Evolutionary conservation across 2,329 filamentous ascomycete genomes (phyloP).

Genomic region (Ophiostoma ulmi): DNA sequence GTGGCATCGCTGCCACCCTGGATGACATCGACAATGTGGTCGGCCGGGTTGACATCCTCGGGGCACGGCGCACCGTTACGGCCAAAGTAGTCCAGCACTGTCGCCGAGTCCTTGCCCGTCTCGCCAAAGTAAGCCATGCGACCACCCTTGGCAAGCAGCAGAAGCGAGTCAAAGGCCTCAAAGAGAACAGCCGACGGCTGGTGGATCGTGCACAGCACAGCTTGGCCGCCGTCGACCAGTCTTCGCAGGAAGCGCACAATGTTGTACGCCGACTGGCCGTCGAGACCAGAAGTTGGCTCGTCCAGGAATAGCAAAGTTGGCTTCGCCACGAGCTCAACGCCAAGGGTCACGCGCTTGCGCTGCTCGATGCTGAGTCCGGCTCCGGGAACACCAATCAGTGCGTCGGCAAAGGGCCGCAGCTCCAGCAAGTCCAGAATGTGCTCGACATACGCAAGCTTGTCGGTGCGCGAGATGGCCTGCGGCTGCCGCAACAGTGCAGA

Average conservation of each 20-base stretch:
- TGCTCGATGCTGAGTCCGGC: conserved; percentile 73
- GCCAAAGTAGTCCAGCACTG: conserved; percentile 70
- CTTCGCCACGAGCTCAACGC: conserved; percentile 78
- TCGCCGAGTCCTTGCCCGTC: conserved; percentile 63
- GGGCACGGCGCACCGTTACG: conserved; percentile 64
- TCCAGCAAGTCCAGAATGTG: conserved; percentile 87
- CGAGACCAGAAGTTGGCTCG: conserved; percentile 89
- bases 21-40: conserved; percentile 67
- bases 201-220: conserved; percentile 92
- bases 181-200: conserved; percentile 96
- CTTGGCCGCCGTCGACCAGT: conserved; percentile 80
- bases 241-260: conserved; percentile 86
- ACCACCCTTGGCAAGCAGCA: conserved; percentile 74
- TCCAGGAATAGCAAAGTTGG: conserved; percentile 88
- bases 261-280: conserved; percentile 89
- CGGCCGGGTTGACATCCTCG: conserved; percentile 67
- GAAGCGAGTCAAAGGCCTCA: conserved; percentile 77
- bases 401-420: conserved; percentile 85
- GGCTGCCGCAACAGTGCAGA: conserved; percentile 82
- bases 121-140: conserved; percentile 74
- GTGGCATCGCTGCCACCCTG: conserved; percentile 60
- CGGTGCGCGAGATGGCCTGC: conserved; percentile 61
- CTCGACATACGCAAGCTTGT: conserved; percentile 85
- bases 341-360: conserved; percentile 73
- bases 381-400: conserved; percentile 82